phyloP scores from a whole-genome alignment of 2,329 filamentous ascomycete species.

The Diaporthe batatas region DNA sequence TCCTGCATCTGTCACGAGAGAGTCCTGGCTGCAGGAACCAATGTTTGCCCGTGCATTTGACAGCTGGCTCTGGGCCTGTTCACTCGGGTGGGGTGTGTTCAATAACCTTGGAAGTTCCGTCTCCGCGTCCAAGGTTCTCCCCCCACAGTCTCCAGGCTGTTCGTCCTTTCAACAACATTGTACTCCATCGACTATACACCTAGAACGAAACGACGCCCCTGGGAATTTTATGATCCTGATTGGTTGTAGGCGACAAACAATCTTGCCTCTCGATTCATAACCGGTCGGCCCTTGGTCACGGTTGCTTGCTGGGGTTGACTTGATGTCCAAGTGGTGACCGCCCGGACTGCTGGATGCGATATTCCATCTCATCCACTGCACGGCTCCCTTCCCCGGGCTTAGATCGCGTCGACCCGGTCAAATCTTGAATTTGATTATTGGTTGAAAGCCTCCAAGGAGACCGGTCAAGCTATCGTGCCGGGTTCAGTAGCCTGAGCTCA shows the following conservation, averaged over 20 bases:
- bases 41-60: not conserved
- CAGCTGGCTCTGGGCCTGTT: not conserved
- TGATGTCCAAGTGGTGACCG: not conserved
- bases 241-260: not conserved
- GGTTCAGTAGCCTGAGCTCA: conserved; percentile 5
- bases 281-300: not conserved
- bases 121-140: no score
- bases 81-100: not conserved
- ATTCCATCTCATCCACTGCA: not conserved
- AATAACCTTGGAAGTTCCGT: not conserved
- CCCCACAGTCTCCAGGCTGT: not conserved
- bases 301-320: no score
- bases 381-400: not conserved
- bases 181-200: not conserved
- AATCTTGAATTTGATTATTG: not conserved
- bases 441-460: not conserved
- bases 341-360: not conserved
- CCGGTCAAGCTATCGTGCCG: not conserved
- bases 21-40: not conserved
- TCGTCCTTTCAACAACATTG: not conserved
- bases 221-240: not conserved
- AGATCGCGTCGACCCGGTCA: not conserved
- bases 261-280: not conserved
- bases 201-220: not conserved
- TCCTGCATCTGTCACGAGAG: not conserved